Conservation (phyloP, 225 moss, liverwort and hornwort genomes). For the Pseudisothecium myosuroides region DNA sequence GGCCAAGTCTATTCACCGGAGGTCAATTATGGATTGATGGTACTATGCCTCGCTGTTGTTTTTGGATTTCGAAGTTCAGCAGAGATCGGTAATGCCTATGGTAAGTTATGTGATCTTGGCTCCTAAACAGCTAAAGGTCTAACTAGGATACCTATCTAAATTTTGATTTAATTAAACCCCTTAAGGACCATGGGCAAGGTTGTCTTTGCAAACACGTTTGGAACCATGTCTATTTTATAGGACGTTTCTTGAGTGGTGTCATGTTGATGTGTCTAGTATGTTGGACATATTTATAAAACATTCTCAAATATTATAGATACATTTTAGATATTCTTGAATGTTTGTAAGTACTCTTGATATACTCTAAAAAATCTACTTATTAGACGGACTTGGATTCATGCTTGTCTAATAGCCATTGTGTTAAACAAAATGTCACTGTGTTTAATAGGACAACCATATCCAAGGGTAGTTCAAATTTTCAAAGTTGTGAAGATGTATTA, state of each 20-base stretch:
- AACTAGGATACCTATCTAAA: not conserved
- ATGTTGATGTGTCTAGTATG: too few relatives aligned
- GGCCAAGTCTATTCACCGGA: constrained; percentile 82
- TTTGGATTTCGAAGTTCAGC: constrained; percentile 51
- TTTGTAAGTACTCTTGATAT: too few relatives aligned
- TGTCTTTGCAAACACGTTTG: too few relatives aligned
- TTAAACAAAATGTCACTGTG: too few relatives aligned
- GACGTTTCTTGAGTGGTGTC: too few relatives aligned
- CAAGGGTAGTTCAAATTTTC: fast-evolving
- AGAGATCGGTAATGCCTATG: constrained; percentile 69
- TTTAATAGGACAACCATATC: too few relatives aligned
- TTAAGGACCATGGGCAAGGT: not conserved
- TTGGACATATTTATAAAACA: too few relatives aligned
- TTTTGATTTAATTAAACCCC: not conserved
- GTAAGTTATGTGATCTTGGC: not conserved
- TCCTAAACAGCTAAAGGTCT: not conserved
- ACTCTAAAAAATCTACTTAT: too few relatives aligned
- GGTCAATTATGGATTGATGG: constrained; percentile 67
- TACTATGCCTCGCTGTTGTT: constrained; percentile 56
- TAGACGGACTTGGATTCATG: fast-evolving
- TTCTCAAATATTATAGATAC: too few relatives aligned
- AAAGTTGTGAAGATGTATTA: not conserved
- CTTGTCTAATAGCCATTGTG: too few relatives aligned
- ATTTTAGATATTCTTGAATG: too few relatives aligned
- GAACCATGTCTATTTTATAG: too few relatives aligned